Base-by-base conservation (phyloP, 1,284 basidiomycete genomes). In the Hemileia vastatrix region DNA sequence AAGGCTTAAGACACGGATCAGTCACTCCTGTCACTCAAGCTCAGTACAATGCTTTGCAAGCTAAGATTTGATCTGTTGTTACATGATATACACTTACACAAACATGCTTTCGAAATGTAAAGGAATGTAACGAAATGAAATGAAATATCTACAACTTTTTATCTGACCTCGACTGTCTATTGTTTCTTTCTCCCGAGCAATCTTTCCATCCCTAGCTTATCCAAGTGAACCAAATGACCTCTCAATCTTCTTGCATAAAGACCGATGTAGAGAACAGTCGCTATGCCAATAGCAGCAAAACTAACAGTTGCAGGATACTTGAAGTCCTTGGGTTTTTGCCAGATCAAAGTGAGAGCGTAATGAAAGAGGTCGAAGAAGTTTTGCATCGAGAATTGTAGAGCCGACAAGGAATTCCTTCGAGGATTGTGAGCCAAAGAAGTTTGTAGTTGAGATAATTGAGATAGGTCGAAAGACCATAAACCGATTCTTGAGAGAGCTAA, bases 391-490 rank as follows among this genome's bases (percentile, higher is more conserved):
- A 77, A 76, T 56, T 79, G 78, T 1, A 77, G 69, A 0, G 77
- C 76, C 18, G 73, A 77, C 56, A 81, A 69, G 0, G 77, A 72
- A 60, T 80, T 81, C 6, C 78, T 72, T n/a, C 78, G 71, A 1
- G 79, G 79, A 66, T 81, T 77, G 3, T 71, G 57, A 6, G 72
- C 74, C 11, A 81, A 75, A 1, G 77, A 76, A 19, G 76, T 71
- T 67, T 81, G 80, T n/a, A 81, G 72, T 55, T 81, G 77, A 50
- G 81, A 79, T 21, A 81, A 73, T 63, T 82, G 81, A 23, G 77
- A 77, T 6, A 82, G 76, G 65, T 82, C 81, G 66, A 82, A 82
- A 0, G 78, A 76, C 81, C 81, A 82, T 0, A 82, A 72, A 0
- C 81, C 81, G 31, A 81, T 77, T 5, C 81, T 73, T 0, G 79